phyloP scores from a whole-genome alignment of 768 basidiomycete genomes.

The Scleroderma citrinum region DNA sequence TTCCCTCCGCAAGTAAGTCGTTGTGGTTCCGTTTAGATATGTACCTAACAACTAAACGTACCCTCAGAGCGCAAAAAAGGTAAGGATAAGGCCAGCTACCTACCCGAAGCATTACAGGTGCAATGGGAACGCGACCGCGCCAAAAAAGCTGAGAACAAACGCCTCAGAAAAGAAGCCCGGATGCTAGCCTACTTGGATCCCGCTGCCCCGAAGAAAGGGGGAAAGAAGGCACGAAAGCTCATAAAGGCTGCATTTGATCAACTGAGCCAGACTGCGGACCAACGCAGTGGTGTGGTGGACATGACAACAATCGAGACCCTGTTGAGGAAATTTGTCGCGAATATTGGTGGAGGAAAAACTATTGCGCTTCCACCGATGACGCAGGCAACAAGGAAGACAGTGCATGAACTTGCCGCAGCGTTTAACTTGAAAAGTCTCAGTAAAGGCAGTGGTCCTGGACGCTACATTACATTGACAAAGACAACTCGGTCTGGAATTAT shows the following conservation, averaged over 20 bases:
- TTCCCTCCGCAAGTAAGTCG: not conserved
- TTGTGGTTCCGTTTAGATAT: not conserved
- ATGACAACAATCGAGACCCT: constrained; percentile 61
- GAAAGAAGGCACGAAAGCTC: constrained; percentile 66
- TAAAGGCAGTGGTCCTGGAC: constrained; percentile 56
- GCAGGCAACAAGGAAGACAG: constrained; percentile 60
- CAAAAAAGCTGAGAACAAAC: constrained; percentile 77
- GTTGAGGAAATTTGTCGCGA: constrained; percentile 62
- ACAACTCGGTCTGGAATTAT: constrained; percentile 55
- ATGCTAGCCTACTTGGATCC: constrained; percentile 59
- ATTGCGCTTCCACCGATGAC: constrained; percentile 77
- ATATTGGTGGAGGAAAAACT: constrained; percentile 43
- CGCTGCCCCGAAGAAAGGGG: constrained; percentile 52
- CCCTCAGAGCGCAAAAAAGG: constrained; percentile 4
- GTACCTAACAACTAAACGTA: not conserved
- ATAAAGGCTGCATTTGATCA: constrained; percentile 48
- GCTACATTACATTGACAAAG: constrained; percentile 77
- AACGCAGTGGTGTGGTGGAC: constrained; percentile 49
- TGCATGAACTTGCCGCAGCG: constrained; percentile 76
- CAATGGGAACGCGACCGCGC: constrained; percentile 80
- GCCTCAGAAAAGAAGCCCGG: constrained; percentile 50
- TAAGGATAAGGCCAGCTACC: constrained; percentile 12
- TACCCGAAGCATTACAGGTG: constrained; percentile 53
- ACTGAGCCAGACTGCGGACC: constrained; percentile 34
- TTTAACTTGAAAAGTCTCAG: constrained; percentile 78